Conservation (phyloP, 1,284 basidiomycete genomes). For the Neolentinus lepideus region DNA sequence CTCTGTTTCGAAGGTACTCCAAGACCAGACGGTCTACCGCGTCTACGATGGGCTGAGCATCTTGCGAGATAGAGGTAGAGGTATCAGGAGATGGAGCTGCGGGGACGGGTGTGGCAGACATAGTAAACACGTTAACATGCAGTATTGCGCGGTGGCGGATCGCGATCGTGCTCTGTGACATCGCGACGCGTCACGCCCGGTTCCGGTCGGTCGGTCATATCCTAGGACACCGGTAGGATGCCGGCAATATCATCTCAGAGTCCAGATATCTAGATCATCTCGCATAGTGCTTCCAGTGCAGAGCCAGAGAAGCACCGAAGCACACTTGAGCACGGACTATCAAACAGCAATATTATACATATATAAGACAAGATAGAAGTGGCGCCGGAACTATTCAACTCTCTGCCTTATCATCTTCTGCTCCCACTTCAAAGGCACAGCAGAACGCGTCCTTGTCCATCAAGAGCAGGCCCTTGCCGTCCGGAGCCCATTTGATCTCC, state of each 20-base stretch:
- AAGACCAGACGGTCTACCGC: slow-evolving; percentile 61
- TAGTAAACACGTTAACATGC: background rate
- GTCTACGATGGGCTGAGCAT: background rate
- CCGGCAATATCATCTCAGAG: background rate
- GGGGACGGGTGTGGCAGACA: background rate
- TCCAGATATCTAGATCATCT: no score
- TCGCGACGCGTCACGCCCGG: background rate
- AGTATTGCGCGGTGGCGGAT: background rate
- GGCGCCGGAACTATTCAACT: background rate
- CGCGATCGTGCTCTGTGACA: background rate
- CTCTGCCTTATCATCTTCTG: slow-evolving; percentile 24
- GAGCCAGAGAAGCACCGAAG: background rate
- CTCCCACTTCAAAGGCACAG: slow-evolving; percentile 76
- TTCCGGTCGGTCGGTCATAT: background rate
- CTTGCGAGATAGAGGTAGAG: background rate
- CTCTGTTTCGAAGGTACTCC: slow-evolving; percentile 80
- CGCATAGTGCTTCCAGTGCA: no score
- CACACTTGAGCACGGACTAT: background rate
- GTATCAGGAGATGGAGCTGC: background rate
- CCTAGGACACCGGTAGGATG: background rate
- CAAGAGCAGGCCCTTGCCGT: slow-evolving; percentile 71
- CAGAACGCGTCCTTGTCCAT: slow-evolving; percentile 73
- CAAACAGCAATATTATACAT: background rate
- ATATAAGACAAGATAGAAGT: background rate
- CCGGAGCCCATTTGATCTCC: slow-evolving; percentile 73